Percentiles rank a stretch among this genome's conserved stretches.
Evolutionary conservation across 2,329 filamentous ascomycete species (phyloP).

Genomic region (Helminthosporium solani): DNA sequence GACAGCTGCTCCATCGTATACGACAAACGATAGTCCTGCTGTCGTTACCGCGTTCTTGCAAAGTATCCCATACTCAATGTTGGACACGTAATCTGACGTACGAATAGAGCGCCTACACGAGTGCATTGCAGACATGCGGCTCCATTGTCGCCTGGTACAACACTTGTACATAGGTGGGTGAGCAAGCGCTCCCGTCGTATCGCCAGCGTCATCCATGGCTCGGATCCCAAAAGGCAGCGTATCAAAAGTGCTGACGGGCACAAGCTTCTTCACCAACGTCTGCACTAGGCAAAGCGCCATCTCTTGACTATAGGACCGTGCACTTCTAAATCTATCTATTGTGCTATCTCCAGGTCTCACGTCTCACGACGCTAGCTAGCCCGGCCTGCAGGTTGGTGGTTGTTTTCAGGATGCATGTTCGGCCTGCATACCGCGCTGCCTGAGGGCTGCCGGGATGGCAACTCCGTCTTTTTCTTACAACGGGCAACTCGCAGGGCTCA

Average conservation of each 20-base stretch:
- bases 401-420: conserved; percentile 25
- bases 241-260: conserved; percentile 30
- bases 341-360: conserved; percentile 32
- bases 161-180: too few relatives aligned
- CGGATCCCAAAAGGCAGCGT: conserved; percentile 22
- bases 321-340: conserved; percentile 30
- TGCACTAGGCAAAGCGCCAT: conserved; percentile 25
- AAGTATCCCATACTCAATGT: neutral
- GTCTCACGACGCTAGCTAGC: too few relatives aligned
- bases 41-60: neutral
- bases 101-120: conserved; percentile 37
- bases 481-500: conserved; percentile 17
- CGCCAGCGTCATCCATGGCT: conserved; percentile 17
- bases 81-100: conserved; percentile 5
- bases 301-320: conserved; percentile 19
- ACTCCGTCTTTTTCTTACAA: conserved; percentile 28
- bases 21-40: neutral
- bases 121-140: conserved; percentile 31
- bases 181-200: conserved; percentile 21
- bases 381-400: conserved; percentile 28
- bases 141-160: conserved; percentile 18
- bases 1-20: conserved; percentile 5
- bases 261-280: conserved; percentile 28
- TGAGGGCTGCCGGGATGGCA: conserved; percentile 24
- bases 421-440: conserved; percentile 31